Conservation (phyloP, 2,329 filamentous ascomycete genomes). For the Alternaria longipes region DNA sequence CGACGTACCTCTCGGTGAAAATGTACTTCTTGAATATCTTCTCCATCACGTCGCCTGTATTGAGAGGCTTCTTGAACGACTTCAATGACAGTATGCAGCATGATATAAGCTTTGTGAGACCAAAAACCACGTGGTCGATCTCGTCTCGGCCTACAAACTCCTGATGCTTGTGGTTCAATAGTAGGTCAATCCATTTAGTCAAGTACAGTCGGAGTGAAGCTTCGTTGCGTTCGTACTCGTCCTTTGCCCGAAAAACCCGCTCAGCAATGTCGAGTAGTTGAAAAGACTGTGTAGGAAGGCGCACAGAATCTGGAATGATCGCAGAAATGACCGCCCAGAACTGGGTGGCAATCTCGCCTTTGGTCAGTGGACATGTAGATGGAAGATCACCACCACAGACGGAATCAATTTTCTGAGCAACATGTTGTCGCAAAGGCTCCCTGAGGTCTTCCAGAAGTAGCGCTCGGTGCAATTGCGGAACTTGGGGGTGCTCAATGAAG, state of each 20-base stretch:
- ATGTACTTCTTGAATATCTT: conserved; percentile 49
- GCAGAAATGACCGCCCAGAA: conserved; percentile 48
- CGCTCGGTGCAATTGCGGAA: conserved; percentile 38
- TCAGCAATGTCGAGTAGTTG: conserved; percentile 50
- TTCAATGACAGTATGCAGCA: conserved; percentile 52
- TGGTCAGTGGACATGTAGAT: conserved; percentile 41
- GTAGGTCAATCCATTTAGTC: conserved; percentile 42
- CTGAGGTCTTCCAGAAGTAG: conserved; percentile 42
- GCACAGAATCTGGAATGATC: conserved; percentile 42
- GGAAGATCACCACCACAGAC: conserved; percentile 48
- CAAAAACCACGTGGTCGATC: conserved; percentile 48
- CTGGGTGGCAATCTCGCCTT: conserved; percentile 41
- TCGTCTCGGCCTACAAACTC: conserved; percentile 50
- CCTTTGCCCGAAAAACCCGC: conserved; percentile 47
- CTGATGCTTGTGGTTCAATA: conserved; percentile 46
- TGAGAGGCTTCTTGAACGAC: conserved; percentile 51
- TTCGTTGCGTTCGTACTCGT: conserved; percentile 47
- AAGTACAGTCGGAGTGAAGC: conserved; percentile 40
- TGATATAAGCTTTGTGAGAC: conserved; percentile 53
- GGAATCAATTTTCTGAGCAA: conserved; percentile 44
- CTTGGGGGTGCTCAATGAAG: conserved; percentile 37
- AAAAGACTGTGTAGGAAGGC: conserved; percentile 35
- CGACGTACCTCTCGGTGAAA: conserved; percentile 39
- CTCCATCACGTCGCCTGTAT: conserved; percentile 40
- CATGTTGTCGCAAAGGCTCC: conserved; percentile 35